Conservation (phyloP, 441 rosid genomes). For the Croton setiger region DNA sequence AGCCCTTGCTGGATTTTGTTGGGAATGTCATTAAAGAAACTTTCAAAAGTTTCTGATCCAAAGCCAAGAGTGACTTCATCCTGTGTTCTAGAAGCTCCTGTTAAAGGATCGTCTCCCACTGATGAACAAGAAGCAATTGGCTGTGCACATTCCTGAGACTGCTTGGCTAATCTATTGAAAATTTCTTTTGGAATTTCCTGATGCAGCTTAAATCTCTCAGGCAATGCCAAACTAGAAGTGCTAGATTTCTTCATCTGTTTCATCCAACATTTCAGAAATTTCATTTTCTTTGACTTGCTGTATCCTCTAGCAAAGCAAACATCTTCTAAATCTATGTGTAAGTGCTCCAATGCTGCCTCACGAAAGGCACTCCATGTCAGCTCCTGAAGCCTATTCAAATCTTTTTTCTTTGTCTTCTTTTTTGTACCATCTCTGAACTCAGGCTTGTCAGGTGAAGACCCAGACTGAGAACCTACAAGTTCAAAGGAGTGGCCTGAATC, state of each 20-base stretch:
- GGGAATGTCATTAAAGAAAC: conserved; percentile 54
- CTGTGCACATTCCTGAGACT: conserved; percentile 44
- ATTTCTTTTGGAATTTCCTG: conserved; percentile 37
- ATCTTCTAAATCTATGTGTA: conserved; percentile 54
- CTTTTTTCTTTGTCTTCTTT: conserved; percentile 37
- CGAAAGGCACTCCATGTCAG: conserved; percentile 59
- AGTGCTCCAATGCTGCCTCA: conserved; percentile 45
- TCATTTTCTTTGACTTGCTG: conserved; percentile 59
- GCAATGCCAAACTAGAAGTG: conserved; percentile 28
- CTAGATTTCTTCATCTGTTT: conserved; percentile 58
- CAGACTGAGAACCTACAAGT: conserved; percentile 22
- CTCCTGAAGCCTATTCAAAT: conserved; percentile 36
- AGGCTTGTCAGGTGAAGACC: conserved; percentile 21
- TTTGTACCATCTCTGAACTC: conserved; percentile 26
- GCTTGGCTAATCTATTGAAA: conserved; percentile 31
- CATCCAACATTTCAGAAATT: conserved; percentile 92
- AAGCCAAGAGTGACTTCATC: conserved; percentile 46
- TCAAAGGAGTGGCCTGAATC: conserved; percentile 17
- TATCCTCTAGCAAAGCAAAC: conserved; percentile 47
- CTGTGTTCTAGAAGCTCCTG: conserved; percentile 51
- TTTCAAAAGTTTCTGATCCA: conserved; percentile 46
- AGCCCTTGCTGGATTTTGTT: conserved; percentile 70
- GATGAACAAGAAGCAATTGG: conserved; percentile 48
- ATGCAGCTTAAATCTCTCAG: conserved; percentile 26
- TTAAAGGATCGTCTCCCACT: conserved; percentile 55